phyloP scores from a whole-genome alignment of 305 asterid genomes.

The Ajuga reptans region DNA sequence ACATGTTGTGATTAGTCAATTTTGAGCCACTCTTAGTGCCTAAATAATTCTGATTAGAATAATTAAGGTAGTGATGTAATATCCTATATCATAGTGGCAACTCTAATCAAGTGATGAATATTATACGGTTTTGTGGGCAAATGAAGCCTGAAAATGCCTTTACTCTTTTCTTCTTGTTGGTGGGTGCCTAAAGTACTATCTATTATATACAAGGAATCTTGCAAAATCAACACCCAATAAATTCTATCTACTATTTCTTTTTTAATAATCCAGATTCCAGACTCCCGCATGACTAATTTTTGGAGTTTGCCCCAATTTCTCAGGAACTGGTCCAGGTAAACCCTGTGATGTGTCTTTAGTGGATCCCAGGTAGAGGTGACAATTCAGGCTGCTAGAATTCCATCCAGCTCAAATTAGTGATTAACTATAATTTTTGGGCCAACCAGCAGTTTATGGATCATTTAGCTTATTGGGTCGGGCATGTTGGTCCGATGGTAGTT shows the following conservation, averaged over 20 bases:
- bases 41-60: conserved; percentile 8
- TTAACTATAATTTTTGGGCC: too few relatives aligned
- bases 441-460: too few relatives aligned
- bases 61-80: conserved; percentile 6
- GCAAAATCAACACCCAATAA: background rate
- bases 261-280: too few relatives aligned
- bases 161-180: background rate
- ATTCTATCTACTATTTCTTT: background rate
- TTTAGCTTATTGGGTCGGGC: too few relatives aligned
- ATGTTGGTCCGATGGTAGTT: too few relatives aligned
- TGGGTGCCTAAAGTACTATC: conserved; percentile 9
- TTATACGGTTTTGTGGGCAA: conserved; percentile 10
- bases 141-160: conserved; percentile 11
- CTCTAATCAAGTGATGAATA: conserved; percentile 12
- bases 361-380: too few relatives aligned
- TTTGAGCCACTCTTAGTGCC: conserved; percentile 19
- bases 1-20: background rate
- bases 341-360: background rate
- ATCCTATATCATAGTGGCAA: background rate
- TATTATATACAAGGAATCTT: background rate
- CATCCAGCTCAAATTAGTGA: too few relatives aligned
- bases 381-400: too few relatives aligned
- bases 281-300: too few relatives aligned
- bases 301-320: too few relatives aligned
- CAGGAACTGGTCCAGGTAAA: too few relatives aligned